Conservation (phyloP, 1,284 basidiomycete genomes). For the Puccinia horiana region DNA sequence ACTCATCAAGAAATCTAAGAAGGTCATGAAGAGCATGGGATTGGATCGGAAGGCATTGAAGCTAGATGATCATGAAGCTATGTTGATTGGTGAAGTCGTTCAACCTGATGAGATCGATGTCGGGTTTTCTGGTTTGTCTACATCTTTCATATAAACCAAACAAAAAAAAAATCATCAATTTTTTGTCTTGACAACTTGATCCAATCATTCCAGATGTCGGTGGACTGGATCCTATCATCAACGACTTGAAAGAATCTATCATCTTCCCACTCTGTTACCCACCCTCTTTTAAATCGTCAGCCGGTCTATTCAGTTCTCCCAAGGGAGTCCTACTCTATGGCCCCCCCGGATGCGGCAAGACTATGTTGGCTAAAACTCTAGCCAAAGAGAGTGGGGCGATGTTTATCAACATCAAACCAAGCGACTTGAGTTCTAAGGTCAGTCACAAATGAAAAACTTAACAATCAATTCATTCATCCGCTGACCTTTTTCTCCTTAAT, state of each 20-base stretch:
- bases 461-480: background rate
- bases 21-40: constrained; percentile 38
- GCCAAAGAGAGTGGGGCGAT: constrained; percentile 88
- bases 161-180: background rate
- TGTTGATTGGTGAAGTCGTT: constrained; percentile 44
- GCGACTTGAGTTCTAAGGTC: constrained; percentile 62
- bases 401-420: constrained; percentile 67
- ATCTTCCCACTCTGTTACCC: constrained; percentile 95
- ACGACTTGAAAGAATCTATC: constrained; percentile 87
- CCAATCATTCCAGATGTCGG: constrained; percentile 66
- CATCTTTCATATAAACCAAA: background rate
- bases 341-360: constrained; percentile 69
- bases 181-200: background rate
- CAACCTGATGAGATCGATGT: constrained; percentile 49
- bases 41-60: constrained; percentile 13
- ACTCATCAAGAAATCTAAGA: constrained; percentile 40
- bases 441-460: constrained; percentile 12
- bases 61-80: constrained; percentile 46
- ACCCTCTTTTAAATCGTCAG: constrained; percentile 72
- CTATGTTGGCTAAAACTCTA: constrained; percentile 68
- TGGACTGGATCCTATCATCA: constrained; percentile 90
- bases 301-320: constrained; percentile 67
- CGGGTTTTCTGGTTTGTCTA: constrained; percentile 36
- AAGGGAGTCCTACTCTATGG: constrained; percentile 63
- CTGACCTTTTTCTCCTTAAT: constrained; percentile 64